Conservation (phyloP, 2,329 filamentous ascomycete species). For the Hypoxylon sp. region DNA sequence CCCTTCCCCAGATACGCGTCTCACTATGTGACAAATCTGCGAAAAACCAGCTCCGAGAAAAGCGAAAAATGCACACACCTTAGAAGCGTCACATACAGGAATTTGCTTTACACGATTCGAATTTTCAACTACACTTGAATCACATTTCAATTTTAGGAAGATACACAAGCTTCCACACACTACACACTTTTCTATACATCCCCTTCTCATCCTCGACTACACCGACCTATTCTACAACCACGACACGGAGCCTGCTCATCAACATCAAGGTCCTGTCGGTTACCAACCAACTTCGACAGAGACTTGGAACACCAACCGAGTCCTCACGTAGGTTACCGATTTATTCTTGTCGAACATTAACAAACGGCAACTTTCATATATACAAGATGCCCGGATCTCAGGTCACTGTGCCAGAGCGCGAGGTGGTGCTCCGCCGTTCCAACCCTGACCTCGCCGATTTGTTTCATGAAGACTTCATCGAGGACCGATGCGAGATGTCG, state of each 20-base stretch:
- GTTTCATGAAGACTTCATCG: neutral
- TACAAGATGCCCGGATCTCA: neutral
- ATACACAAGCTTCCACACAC: neutral
- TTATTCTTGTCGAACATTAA: too few relatives aligned
- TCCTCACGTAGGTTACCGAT: neutral
- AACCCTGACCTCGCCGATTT: neutral
- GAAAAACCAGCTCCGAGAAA: neutral
- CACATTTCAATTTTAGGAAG: neutral
- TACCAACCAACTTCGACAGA: neutral
- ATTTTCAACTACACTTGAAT: neutral
- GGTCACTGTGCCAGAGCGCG: neutral
- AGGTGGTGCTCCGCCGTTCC: neutral
- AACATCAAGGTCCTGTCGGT: neutral
- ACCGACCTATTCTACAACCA: neutral
- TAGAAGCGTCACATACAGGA: neutral
- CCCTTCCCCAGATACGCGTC: neutral
- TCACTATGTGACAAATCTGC: neutral
- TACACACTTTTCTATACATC: neutral
- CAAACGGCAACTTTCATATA: neutral
- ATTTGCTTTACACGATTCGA: neutral
- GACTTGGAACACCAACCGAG: neutral
- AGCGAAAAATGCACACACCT: neutral
- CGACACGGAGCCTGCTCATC: neutral
- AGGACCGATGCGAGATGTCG: neutral
- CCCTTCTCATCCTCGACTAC: neutral